phyloP scores from a whole-genome alignment of 768 basidiomycete species.

The Rhodotorula toruloides region DNA sequence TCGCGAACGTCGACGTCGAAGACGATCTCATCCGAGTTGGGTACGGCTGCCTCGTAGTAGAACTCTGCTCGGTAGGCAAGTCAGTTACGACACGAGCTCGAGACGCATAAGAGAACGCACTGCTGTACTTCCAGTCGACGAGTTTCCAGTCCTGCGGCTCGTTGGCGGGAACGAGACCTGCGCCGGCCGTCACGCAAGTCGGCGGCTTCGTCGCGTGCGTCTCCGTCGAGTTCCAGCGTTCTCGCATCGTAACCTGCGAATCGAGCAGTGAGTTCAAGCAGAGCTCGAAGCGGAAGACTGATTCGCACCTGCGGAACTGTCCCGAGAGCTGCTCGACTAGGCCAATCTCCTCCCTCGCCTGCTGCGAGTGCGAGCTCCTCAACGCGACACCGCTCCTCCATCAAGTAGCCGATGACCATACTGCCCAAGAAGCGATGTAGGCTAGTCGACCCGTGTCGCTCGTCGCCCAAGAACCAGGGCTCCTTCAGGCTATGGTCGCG shows the following conservation, averaged over 20 bases:
- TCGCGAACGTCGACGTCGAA: neutral
- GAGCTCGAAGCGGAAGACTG: too few species aligned
- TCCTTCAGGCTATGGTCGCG: neutral
- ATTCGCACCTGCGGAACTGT: neutral
- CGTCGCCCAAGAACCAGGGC: slow-evolving; percentile 7
- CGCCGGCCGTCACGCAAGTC: neutral
- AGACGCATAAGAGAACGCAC: neutral
- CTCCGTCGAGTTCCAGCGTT: neutral
- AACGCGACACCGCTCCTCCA: slow-evolving; percentile 1
- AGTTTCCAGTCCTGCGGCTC: neutral
- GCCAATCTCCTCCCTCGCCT: neutral
- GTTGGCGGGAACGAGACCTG: neutral
- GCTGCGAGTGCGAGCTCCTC: neutral
- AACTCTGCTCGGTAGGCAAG: neutral
- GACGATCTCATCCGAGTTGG: neutral
- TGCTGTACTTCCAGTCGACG: slow-evolving; percentile 3
- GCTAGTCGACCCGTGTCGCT: neutral
- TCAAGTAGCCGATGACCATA: slow-evolving; percentile 12
- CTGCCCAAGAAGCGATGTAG: slow-evolving; percentile 14
- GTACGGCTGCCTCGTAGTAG: slow-evolving; percentile 1
- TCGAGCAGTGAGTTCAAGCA: too few species aligned
- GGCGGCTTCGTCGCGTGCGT: slow-evolving; percentile 2
- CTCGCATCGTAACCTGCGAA: slow-evolving; percentile 2
- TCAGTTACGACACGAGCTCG: neutral
- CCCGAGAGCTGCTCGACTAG: neutral